Percentiles rank a stretch among this genome's conserved stretches.
Conservation (phyloP, 129 eudicot genomes). For the Flaveria brownii region DNA sequence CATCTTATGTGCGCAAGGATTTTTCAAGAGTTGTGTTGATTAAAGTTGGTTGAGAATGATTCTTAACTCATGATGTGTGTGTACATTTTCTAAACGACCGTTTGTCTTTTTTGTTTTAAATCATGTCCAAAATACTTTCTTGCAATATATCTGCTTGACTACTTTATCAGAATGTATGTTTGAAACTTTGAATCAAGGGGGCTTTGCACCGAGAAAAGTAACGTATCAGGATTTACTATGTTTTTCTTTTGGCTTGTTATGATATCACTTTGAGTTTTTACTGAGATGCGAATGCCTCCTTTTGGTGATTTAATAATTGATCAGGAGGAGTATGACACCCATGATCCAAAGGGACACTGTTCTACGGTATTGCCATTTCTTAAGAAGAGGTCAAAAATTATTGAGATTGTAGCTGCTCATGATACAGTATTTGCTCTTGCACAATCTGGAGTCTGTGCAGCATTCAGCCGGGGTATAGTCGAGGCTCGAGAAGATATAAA, state of each 20-base stretch:
- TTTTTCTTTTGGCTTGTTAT: not conserved
- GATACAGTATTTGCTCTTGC: conserved; percentile 91
- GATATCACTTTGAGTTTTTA: too few species aligned
- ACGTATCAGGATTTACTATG: not conserved
- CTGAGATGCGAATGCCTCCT: not conserved
- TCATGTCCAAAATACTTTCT: not conserved
- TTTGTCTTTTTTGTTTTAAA: not conserved
- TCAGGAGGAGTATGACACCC: conserved; percentile 88
- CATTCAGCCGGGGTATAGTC: conserved; percentile 75
- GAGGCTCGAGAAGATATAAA: not conserved
- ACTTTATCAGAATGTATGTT: conserved; percentile 10
- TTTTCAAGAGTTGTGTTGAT: not conserved
- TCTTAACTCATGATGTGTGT: not conserved
- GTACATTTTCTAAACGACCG: not conserved
- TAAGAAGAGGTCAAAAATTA: conserved; percentile 69
- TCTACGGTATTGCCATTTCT: conserved; percentile 68
- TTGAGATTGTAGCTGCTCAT: conserved; percentile 91
- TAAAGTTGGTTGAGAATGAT: not conserved
- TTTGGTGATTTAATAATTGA: conserved; percentile 11
- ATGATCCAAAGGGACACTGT: conserved; percentile 80
- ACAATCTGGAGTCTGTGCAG: conserved; percentile 93
- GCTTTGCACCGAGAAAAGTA: not conserved
- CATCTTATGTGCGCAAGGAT: not conserved
- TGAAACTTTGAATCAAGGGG: not conserved
- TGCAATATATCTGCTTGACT: conserved; percentile 1